phyloP scores from a whole-genome alignment of 164 flowering plant genomes.

The Magnolia kwangsiensis region DNA sequence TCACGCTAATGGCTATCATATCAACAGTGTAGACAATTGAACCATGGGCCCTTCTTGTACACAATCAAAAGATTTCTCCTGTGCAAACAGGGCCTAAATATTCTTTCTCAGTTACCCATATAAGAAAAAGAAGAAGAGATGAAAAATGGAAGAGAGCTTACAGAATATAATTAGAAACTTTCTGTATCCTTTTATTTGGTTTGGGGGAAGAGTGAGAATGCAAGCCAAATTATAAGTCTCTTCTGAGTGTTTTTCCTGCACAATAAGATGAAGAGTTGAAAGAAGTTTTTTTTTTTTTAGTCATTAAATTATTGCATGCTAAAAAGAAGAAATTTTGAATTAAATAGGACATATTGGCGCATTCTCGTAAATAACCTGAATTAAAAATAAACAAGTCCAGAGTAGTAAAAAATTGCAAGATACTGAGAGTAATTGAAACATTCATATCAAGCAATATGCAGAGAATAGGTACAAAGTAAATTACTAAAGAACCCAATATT shows the following conservation, averaged over 20 bases:
- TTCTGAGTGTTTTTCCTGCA: slow-evolving; percentile 98
- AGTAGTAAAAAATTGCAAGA: no score
- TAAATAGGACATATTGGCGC: not conserved
- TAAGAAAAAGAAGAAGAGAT: not conserved
- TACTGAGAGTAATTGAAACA: not conserved
- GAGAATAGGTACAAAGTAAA: not conserved
- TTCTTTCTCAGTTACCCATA: not conserved
- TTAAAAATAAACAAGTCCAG: no score
- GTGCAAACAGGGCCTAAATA: no score
- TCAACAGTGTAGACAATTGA: no score
- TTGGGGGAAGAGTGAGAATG: slow-evolving; percentile 96
- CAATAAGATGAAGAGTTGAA: slow-evolving; percentile 10
- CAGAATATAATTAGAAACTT: slow-evolving; percentile 95
- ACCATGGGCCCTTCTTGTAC: no score
- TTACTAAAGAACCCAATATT: no score
- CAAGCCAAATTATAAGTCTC: slow-evolving; percentile 97
- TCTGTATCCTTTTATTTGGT: slow-evolving; percentile 98
- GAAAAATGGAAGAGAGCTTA: slow-evolving; percentile 35
- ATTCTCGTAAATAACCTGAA: not conserved
- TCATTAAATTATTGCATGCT: no score
- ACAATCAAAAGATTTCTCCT: no score
- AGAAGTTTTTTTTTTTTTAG: no score
- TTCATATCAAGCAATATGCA: not conserved
- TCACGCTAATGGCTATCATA: not conserved
- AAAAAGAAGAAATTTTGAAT: not conserved